Base-by-base conservation (phyloP, 2,329 filamentous ascomycete genomes). In the Aspergillus cejpii region DNA sequence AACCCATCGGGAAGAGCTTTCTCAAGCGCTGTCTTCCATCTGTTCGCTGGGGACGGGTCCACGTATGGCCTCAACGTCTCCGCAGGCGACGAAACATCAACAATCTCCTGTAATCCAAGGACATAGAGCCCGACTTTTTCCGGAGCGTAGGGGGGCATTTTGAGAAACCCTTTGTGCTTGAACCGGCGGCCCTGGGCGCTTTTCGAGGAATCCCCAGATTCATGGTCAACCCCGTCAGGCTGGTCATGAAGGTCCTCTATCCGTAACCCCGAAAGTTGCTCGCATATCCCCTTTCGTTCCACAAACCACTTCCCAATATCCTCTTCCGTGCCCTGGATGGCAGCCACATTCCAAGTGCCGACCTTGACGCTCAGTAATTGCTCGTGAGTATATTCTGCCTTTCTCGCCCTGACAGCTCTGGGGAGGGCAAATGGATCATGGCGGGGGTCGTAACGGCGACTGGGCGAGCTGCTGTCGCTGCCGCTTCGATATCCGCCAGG, bases 291-390 rank as follows among this genome's bases (percentile, higher is more conserved):
- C 58, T 85, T 79, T 12, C 84, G 86, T 8, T 81, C 74, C 6
- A 94, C 77, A 63, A 98, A 96, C 92, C 92, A 98, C 24, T 79
- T 80, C 6, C 81, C 85, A 4, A 98, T 71, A 61, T 97, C 92
- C 54, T 87, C 86, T 65, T 95, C 89, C 0, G 88, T 89, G 19
- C 86, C 88, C 10, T 86, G 81, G 52, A 85, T 83, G 1, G 84
- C 83, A 3, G 89, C 92, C 12, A 95, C 87, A 67, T 98, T 98
- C 92, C 92, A 98, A 0, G 87, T 85, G 33, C 91, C 92, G 41
- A 98, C 77, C 68, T 96, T 96, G 66, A 98, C 79, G 53, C 83
- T 83, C 55, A 95, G 80, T 40, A 78, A 78, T 62, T 83, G 83
- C 34, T 82, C 79, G 28, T 82, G 79, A 20, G 85, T 84, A 64